phyloP scores from a whole-genome alignment of 495 filamentous ascomycete genomes.

The Aspergillus incahuasiensis region DNA sequence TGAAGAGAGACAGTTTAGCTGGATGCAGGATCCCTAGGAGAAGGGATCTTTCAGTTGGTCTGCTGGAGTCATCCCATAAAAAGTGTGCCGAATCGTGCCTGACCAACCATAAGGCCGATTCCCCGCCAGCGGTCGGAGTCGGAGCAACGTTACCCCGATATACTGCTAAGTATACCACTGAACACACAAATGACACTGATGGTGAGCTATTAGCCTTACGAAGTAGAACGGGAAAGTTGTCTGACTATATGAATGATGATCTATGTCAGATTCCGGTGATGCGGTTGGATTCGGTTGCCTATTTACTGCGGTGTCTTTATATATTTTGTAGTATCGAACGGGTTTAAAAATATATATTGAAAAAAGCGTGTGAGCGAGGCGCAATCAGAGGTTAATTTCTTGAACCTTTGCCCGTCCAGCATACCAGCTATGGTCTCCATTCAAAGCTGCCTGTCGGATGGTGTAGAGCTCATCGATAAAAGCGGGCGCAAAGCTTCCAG shows the following conservation, averaged over 20 bases:
- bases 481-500: constrained; percentile 82
- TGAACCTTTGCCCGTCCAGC: constrained; percentile 49
- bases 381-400: constrained; percentile 28
- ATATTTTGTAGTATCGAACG: not conserved
- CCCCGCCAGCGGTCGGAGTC: not conserved
- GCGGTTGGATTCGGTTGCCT: not conserved
- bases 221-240: no score
- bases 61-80: constrained; percentile 14
- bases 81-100: constrained; percentile 16
- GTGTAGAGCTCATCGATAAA: constrained; percentile 71
- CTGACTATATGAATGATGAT: no score
- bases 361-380: not conserved
- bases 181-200: no score
- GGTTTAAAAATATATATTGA: not conserved
- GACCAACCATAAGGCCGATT: not conserved
- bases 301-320: not conserved
- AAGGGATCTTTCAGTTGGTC: constrained; percentile 20
- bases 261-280: no score
- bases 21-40: constrained; percentile 18
- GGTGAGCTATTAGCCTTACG: no score
- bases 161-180: no score
- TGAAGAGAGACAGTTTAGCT: constrained; percentile 29
- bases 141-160: constrained; percentile 7
- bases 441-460: constrained; percentile 44
- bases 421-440: constrained; percentile 52